Evolutionary conservation across 768 basidiomycete genomes (phyloP).

Genomic region (Terana coerulea): DNA sequence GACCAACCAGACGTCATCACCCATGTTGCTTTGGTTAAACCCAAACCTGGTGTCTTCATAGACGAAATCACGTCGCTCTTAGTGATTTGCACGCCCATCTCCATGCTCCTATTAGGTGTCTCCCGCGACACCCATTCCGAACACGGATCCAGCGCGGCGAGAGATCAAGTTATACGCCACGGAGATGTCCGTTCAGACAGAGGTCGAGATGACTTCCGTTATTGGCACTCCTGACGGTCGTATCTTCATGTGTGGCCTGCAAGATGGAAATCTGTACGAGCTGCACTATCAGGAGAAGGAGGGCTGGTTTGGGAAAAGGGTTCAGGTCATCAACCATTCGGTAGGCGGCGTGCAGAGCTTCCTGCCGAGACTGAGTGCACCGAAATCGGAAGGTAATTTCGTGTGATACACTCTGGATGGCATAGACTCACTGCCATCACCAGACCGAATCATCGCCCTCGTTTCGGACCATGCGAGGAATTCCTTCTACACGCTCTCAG

Average conservation of each 20-base stretch:
- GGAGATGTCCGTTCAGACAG: conserved; percentile 73
- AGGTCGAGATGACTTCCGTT: conserved; percentile 84
- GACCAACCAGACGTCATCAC: conserved; percentile 90
- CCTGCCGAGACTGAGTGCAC: conserved; percentile 67
- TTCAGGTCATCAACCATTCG: conserved; percentile 85
- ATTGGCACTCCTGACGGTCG: conserved; percentile 76
- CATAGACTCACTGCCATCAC: no score
- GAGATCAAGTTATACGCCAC: conserved; percentile 90
- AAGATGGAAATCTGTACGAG: conserved; percentile 90
- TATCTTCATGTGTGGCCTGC: conserved; percentile 85
- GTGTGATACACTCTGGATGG: background rate
- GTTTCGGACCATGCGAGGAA: conserved; percentile 65
- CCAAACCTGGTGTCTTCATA: conserved; percentile 84
- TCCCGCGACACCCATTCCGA: conserved; percentile 46
- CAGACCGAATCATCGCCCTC: conserved; percentile 71
- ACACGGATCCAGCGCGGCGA: conserved; percentile 41
- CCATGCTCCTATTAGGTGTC: conserved; percentile 82
- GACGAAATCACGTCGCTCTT: conserved; percentile 88
- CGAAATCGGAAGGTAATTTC: conserved; percentile 57
- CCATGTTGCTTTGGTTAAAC: conserved; percentile 82
- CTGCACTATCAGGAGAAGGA: conserved; percentile 87
- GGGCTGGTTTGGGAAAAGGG: conserved; percentile 88
- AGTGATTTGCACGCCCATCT: conserved; percentile 84
- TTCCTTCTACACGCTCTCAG: conserved; percentile 75
- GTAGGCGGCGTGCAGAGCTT: conserved; percentile 74